Percentiles rank a stretch among this genome's conserved stretches.
These are phyloP conservation scores for Solanum microdontum DNA, from an alignment of 257 asterid species.

Conservation along the genomic window DNA sequence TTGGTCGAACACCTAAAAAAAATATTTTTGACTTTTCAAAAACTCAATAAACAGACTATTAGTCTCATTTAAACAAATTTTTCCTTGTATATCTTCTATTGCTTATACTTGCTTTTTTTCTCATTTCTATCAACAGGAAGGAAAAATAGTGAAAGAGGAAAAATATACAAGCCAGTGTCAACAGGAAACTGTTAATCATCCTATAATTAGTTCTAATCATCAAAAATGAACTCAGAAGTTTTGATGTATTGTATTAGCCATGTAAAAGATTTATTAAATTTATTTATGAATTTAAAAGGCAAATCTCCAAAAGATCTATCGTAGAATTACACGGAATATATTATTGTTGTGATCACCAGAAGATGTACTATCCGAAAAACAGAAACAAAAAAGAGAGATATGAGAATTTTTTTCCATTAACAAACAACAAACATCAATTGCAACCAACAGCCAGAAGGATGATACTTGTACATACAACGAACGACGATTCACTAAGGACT, in stretches of 20 bases:
- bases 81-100: neutral
- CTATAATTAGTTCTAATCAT: neutral
- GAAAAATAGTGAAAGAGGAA: conserved; percentile 30
- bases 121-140: conserved; percentile 23
- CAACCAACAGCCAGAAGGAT: neutral
- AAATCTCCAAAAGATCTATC: neutral
- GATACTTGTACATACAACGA: neutral
- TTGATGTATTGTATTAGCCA: neutral
- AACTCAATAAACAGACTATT: neutral
- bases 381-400: neutral
- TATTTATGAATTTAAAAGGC: neutral
- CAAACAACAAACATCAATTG: neutral
- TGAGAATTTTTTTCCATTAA: neutral
- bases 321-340: too few species aligned
- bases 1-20: neutral
- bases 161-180: conserved; percentile 21
- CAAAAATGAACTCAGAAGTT: neutral
- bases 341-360: neutral
- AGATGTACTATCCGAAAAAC: neutral
- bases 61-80: neutral
- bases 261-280: neutral
- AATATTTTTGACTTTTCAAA: neutral
- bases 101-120: neutral
- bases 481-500: neutral
- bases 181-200: neutral